Conservation (phyloP, 2,329 filamentous ascomycete genomes). For the Xylogone sp. region DNA sequence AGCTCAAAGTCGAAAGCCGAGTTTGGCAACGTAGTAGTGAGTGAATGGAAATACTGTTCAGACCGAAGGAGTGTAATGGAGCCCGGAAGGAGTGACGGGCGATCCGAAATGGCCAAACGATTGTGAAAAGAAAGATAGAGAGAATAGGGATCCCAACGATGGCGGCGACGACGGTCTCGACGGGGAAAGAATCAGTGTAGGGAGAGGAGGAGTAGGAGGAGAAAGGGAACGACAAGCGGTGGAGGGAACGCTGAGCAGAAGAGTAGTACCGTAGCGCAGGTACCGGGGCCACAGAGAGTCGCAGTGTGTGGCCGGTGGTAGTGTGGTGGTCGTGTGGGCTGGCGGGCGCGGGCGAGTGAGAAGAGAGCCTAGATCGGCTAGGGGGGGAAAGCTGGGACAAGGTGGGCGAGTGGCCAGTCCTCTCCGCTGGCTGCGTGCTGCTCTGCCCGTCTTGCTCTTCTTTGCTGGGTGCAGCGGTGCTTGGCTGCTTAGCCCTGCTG, state of each 20-base stretch:
- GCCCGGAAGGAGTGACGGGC: constrained; percentile 51
- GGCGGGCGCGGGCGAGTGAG: not conserved
- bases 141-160: constrained; percentile 21
- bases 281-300: constrained; percentile 3
- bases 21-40: constrained; percentile 2
- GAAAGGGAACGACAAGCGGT: constrained; percentile 13
- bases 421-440: not conserved
- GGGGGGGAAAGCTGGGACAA: not conserved
- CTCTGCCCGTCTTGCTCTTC: not conserved
- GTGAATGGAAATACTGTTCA: constrained; percentile 15
- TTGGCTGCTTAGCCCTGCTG: not conserved
- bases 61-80: constrained; percentile 36
- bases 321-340: not conserved
- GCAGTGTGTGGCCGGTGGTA: too few species aligned
- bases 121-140: constrained; percentile 25
- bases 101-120: constrained; percentile 30
- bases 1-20: constrained; percentile 9
- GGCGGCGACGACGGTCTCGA: constrained; percentile 13
- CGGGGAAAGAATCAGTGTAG: constrained; percentile 5
- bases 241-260: constrained; percentile 6
- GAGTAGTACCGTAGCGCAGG: not conserved
- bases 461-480: not conserved
- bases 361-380: not conserved
- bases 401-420: not conserved
- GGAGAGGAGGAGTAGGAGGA: constrained; percentile 7